phyloP scores from a whole-genome alignment of 2,329 filamentous ascomycete genomes.

The Verticillium nonalfalfae region DNA sequence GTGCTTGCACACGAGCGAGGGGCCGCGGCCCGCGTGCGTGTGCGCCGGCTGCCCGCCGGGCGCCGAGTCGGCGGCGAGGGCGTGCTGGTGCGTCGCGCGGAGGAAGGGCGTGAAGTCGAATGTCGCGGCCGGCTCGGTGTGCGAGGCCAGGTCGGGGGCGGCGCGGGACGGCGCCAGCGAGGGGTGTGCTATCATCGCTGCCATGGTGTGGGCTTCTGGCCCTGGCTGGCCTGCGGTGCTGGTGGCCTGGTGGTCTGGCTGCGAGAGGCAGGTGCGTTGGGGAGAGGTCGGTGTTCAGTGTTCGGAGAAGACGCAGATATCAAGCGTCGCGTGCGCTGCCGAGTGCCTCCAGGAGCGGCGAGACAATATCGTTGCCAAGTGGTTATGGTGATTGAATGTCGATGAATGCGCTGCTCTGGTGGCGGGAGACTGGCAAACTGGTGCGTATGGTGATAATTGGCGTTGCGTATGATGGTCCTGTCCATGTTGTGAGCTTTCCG shows the following conservation, averaged over 20 bases:
- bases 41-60: constrained; percentile 52
- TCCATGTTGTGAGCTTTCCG: no score
- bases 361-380: no score
- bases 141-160: constrained; percentile 46
- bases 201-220: constrained; percentile 7
- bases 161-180: constrained; percentile 8
- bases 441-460: no score
- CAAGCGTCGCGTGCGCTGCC: no score
- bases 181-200: constrained; percentile 18
- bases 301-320: no score
- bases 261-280: background rate
- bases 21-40: constrained; percentile 75
- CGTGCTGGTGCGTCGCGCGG: constrained; percentile 75
- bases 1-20: constrained; percentile 94
- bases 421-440: no score
- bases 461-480: no score
- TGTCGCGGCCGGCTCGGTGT: constrained; percentile 50
- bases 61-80: constrained; percentile 73
- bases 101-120: constrained; percentile 88
- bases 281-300: no score
- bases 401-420: no score
- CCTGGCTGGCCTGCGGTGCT: background rate
- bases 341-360: no score
- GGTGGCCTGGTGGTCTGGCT: background rate
- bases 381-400: no score